Conservation (phyloP, 176 grass and related monocot species). For the Musa schizocarpa region DNA sequence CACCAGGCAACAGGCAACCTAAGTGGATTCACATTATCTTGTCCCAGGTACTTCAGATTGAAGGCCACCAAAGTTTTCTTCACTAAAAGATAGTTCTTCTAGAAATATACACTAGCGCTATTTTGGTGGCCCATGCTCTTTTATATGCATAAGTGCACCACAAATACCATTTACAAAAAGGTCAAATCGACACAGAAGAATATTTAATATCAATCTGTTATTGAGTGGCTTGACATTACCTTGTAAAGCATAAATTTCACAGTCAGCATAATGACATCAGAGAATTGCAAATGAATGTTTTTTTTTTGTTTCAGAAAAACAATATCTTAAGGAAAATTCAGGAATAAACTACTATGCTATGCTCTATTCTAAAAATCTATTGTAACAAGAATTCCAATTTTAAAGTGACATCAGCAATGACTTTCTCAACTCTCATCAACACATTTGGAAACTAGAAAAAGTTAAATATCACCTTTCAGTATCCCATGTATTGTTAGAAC, state of each 20-base stretch:
- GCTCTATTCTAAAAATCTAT: neutral
- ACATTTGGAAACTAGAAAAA: neutral
- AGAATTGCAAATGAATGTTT: no score
- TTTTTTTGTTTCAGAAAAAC: no score
- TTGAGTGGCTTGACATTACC: neutral
- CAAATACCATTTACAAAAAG: neutral
- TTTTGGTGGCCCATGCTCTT: neutral
- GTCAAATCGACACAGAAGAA: neutral
- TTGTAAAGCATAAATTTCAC: neutral
- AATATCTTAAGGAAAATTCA: no score
- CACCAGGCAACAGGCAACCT: neutral
- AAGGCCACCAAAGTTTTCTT: neutral
- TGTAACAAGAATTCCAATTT: neutral
- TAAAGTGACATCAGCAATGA: neutral
- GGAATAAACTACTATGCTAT: no score
- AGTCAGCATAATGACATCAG: neutral
- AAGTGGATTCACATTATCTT: neutral
- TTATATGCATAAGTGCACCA: neutral
- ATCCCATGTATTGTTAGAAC: constrained; percentile 85
- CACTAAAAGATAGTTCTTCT: no score
- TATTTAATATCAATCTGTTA: no score
- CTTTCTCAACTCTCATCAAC: neutral
- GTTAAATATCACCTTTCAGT: constrained; percentile 25
- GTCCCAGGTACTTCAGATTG: neutral
- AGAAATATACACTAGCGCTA: no score